Conservation (phyloP, 441 rosid species). For the Heliophila coronopifolia region DNA sequence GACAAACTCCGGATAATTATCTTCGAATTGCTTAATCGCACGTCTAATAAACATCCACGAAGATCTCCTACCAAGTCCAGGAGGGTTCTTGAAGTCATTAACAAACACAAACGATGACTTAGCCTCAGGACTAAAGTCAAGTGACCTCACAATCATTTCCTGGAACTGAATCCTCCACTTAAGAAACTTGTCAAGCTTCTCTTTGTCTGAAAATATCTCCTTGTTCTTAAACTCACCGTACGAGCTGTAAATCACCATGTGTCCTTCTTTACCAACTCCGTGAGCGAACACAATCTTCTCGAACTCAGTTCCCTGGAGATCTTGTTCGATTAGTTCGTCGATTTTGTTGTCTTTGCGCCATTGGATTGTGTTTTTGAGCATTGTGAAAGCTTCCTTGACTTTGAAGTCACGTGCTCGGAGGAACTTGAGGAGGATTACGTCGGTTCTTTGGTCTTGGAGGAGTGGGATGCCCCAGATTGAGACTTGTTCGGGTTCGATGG, state of each 20-base stretch:
- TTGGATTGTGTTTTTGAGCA: slow-evolving; percentile 43
- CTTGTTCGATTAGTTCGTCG: slow-evolving; percentile 29
- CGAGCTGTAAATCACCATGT: slow-evolving; percentile 42
- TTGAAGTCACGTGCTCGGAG: slow-evolving; percentile 49
- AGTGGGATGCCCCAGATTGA: slow-evolving; percentile 47
- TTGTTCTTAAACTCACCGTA: slow-evolving; percentile 47
- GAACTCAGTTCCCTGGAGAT: slow-evolving; percentile 27
- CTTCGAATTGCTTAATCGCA: slow-evolving; percentile 46
- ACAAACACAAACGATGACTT: slow-evolving; percentile 41
- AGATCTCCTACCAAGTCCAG: slow-evolving; percentile 40
- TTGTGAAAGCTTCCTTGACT: slow-evolving; percentile 43
- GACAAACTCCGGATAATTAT: slow-evolving; percentile 50
- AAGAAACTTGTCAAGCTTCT: slow-evolving; percentile 37
- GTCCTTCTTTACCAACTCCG: slow-evolving; percentile 42
- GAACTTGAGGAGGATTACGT: slow-evolving; percentile 46
- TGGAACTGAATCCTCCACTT: slow-evolving; percentile 50
- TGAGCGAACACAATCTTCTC: slow-evolving; percentile 41
- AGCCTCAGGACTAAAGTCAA: slow-evolving; percentile 45
- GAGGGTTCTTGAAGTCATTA: slow-evolving; percentile 50
- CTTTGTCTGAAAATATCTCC: slow-evolving; percentile 40
- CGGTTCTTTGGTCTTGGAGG: slow-evolving; percentile 42
- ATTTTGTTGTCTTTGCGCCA: slow-evolving; percentile 48
- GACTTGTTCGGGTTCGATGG: slow-evolving; percentile 35
- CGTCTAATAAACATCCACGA: slow-evolving; percentile 43
- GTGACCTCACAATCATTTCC: slow-evolving; percentile 41